phyloP scores from a whole-genome alignment of 1,139 yeast species.

The Pneumocystis oryctolagi region DNA sequence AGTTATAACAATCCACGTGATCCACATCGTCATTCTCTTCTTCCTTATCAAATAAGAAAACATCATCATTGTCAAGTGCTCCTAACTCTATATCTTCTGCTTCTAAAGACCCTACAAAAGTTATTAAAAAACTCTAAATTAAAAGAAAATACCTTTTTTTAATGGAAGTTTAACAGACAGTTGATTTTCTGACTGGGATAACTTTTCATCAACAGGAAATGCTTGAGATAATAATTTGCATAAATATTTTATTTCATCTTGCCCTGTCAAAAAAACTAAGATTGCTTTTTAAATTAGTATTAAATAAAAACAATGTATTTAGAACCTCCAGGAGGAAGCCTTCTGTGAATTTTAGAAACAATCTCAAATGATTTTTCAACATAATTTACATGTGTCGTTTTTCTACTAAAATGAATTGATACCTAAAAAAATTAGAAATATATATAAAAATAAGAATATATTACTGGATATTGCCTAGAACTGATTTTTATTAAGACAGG shows the following conservation, averaged over 20 bases:
- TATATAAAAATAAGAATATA: not conserved
- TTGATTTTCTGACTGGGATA: not conserved
- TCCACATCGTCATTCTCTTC: constrained; percentile 36
- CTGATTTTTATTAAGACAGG: constrained; percentile 89
- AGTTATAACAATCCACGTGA: constrained; percentile 67
- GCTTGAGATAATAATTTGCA: constrained; percentile 54
- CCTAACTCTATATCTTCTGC: constrained; percentile 83
- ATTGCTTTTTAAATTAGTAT: constrained; percentile 25
- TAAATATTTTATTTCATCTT: constrained; percentile 68
- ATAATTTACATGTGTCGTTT: constrained; percentile 55
- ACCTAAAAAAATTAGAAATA: not conserved
- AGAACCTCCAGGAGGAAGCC: constrained; percentile 76
- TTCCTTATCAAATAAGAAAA: constrained; percentile 26
- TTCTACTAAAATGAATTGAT: constrained; percentile 72
- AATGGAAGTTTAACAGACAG: not conserved
- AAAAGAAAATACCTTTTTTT: constrained; percentile 31
- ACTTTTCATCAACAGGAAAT: constrained; percentile 25
- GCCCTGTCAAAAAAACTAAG: constrained; percentile 82
- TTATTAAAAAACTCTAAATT: constrained; percentile 16
- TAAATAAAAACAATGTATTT: not conserved
- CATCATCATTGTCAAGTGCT: constrained; percentile 30
- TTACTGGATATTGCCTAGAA: constrained; percentile 86
- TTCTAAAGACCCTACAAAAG: constrained; percentile 28
- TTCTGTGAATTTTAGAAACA: constrained; percentile 70
- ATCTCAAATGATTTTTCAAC: constrained; percentile 77